phyloP scores from a whole-genome alignment of 2,329 filamentous ascomycete species.

The Colletotrichum agaves region DNA sequence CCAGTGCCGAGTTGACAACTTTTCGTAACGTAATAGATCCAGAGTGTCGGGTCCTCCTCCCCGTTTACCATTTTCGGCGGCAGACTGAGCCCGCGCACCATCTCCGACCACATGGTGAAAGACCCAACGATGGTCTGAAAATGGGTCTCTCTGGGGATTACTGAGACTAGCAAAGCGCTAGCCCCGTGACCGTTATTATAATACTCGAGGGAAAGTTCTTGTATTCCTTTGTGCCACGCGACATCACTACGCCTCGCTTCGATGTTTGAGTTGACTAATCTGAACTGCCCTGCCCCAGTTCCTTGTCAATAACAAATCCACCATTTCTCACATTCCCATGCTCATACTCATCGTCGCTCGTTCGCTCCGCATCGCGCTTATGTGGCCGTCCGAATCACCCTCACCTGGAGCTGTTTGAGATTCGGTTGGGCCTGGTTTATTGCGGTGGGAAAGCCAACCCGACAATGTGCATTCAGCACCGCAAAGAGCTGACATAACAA shows the following conservation, averaged over 20 bases:
- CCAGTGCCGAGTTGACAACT: constrained; percentile 15
- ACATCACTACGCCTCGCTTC: too few species aligned
- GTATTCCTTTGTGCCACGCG: too few species aligned
- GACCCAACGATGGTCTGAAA: neutral
- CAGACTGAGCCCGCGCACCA: neutral
- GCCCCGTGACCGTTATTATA: too few species aligned
- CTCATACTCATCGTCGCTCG: neutral
- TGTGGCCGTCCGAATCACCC: neutral
- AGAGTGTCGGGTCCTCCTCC: constrained; percentile 21
- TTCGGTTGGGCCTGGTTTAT: neutral
- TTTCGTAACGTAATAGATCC: constrained; percentile 37
- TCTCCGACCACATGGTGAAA: constrained; percentile 1
- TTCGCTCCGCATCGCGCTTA: constrained; percentile 17
- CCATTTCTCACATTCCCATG: neutral
- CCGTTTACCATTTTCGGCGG: neutral
- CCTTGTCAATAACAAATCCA: neutral
- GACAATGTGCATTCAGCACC: neutral
- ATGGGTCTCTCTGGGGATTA: neutral
- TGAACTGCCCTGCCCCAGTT: neutral
- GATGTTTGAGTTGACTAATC: too few species aligned
- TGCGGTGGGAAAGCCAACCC: neutral
- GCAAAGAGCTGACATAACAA: too few species aligned
- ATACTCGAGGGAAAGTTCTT: too few species aligned
- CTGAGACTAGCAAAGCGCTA: neutral
- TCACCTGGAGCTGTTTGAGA: neutral